phyloP scores from a whole-genome alignment of 768 basidiomycete genomes.

The Rhodotorula babjevae region DNA sequence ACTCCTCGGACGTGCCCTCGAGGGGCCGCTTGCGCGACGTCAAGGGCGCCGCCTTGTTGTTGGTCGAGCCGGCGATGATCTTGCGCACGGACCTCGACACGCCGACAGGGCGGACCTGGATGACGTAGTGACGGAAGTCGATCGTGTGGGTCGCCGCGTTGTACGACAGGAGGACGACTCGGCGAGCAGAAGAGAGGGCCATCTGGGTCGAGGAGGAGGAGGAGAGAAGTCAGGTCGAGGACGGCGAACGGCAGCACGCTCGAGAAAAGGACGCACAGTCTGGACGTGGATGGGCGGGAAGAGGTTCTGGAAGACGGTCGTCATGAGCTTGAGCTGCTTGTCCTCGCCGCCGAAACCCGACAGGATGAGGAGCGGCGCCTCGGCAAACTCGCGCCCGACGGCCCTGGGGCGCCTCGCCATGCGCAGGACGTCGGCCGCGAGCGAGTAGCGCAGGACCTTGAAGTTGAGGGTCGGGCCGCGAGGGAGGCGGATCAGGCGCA shows the following conservation, averaged over 20 bases:
- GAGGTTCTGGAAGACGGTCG: slow-evolving; percentile 92
- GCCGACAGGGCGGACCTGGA: slow-evolving; percentile 90
- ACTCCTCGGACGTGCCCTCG: slow-evolving; percentile 26
- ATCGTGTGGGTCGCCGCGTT: slow-evolving; percentile 77
- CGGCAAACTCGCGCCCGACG: slow-evolving; percentile 84
- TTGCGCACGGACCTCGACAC: slow-evolving; percentile 85
- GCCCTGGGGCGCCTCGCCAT: slow-evolving; percentile 64
- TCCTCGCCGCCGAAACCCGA: slow-evolving; percentile 70
- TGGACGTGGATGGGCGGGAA: slow-evolving; percentile 77
- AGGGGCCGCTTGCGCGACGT: slow-evolving; percentile 15
- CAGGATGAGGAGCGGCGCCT: slow-evolving; percentile 85
- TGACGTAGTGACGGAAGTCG: slow-evolving; percentile 89
- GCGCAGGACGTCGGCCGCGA: slow-evolving; percentile 75
- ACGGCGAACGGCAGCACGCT: neutral
- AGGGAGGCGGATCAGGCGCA: slow-evolving; percentile 80
- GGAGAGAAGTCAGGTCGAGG: neutral
- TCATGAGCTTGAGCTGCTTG: slow-evolving; percentile 79
- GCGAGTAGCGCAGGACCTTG: slow-evolving; percentile 82
- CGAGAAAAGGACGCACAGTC: slow-evolving; percentile 42
- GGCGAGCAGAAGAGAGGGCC: slow-evolving; percentile 79
- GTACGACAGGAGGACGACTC: slow-evolving; percentile 89
- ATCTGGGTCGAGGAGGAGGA: slow-evolving; percentile 49
- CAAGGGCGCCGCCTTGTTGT: slow-evolving; percentile 39
- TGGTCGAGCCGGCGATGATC: slow-evolving; percentile 63
- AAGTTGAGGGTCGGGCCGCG: slow-evolving; percentile 91